A percentile compares a stretch with the other conserved stretches of the same genome.
Evolutionary conservation across 1,284 basidiomycete genomes (phyloP).

Genomic region (Amylostereum areolatum): DNA sequence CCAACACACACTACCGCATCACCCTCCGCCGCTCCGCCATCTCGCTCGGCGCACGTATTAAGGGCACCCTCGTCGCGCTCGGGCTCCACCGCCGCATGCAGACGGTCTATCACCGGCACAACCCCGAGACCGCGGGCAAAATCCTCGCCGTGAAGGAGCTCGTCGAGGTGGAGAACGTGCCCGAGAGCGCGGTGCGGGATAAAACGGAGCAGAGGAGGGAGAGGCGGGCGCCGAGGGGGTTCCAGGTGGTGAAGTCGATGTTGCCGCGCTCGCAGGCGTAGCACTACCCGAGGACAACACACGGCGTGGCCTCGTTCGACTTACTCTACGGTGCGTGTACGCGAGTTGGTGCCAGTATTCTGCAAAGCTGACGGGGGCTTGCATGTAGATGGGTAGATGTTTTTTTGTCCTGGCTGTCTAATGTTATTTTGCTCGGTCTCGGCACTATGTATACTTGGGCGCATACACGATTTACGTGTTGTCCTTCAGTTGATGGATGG

Average conservation of each 20-base stretch:
- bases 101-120: constrained; percentile 74
- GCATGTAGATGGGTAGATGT: too few relatives aligned
- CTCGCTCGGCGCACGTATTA: constrained; percentile 64
- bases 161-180: constrained; percentile 81
- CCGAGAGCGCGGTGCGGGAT: constrained; percentile 53
- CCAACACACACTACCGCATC: constrained; percentile 75
- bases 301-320: too few relatives aligned
- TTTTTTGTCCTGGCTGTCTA: too few relatives aligned
- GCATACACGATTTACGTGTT: too few relatives aligned
- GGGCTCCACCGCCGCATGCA: constrained; percentile 77
- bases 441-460: too few relatives aligned
- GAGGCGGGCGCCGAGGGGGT: constrained; percentile 60
- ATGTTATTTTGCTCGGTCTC: too few relatives aligned
- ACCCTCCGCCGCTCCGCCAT: constrained; percentile 81
- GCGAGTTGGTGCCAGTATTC: too few relatives aligned
- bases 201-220: constrained; percentile 60
- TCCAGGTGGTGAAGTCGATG: constrained; percentile 40
- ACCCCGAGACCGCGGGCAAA: constrained; percentile 72
- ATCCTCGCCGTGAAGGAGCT: constrained; percentile 82
- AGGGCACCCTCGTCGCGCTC: constrained; percentile 69
- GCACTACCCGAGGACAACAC: too few relatives aligned
- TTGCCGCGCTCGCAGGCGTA: constrained; percentile 3
- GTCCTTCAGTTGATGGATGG: too few relatives aligned
- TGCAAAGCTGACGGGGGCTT: too few relatives aligned
- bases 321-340: too few relatives aligned